Evolutionary conservation across 169 alveolate genomes (phyloP), one percentile per base, ranked within the genome.

Genomic region (Plasmodium chabaudi): DNA sequence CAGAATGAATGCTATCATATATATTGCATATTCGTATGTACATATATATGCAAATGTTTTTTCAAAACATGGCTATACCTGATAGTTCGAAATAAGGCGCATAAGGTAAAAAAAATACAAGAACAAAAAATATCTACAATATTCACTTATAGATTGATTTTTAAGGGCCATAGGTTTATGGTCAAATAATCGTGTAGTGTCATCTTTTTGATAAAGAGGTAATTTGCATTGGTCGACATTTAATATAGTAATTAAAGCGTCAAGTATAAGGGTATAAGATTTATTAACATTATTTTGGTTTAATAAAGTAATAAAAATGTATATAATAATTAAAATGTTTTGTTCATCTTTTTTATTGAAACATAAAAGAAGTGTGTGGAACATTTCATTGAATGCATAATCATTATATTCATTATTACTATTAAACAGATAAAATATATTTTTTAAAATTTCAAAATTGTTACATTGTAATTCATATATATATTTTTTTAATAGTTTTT

Each of bases 141-240:
- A 44, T 51, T 75, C 88, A 63, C 56, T 75, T 34, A 75, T 23
- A 19, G 17, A 19, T 42, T 75, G 49, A 10, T 27, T 63, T 39
- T 64, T 75, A 19, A 75, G 75, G 19, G 46, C 46, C 88, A 75
- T 75, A 49, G 88, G 88, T 44, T 75, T 75, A 56, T 75, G 88
- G 39, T 75, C 88, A 67, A 75, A 75, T 15, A 63, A 25, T 23
- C 75, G 71, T 12, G 15, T 17, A 39, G 44, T 75, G 12, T 75
- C 88, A 21, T 75, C 64, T 46, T 15, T 55, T 68, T 63, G 71
- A 42, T 55, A 73, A 47, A 64, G 61, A 2, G 74, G 88, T 63
- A 75, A 39, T 15, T 21, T 25, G 12, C 67, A 75, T 15, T 75
- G 56, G 34, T 75, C 75, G 21, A 60, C 69, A 49, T 75, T 60